Conservation (phyloP, 768 basidiomycete species). For the Tulasnella sp. region DNA sequence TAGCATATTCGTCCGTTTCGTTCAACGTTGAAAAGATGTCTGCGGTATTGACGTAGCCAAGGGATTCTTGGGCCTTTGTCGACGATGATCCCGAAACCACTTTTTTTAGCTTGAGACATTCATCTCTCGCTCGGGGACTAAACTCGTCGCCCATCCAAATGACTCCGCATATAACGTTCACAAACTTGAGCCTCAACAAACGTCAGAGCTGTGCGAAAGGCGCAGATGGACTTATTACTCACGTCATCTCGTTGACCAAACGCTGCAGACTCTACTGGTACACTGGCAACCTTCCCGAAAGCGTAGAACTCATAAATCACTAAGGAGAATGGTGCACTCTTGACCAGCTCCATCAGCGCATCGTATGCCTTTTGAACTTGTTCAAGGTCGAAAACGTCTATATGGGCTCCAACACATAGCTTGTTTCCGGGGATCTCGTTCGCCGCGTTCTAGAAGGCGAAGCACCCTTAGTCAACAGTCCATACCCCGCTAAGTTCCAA, state of each 20-base stretch:
- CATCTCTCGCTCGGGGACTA: background rate
- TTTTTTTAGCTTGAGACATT: background rate
- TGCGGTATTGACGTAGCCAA: background rate
- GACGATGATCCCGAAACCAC: background rate
- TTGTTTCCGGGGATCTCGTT: conserved; percentile 3
- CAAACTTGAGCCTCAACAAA: background rate
- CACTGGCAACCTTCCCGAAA: background rate
- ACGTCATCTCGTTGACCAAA: conserved; percentile 4
- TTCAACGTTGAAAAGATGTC: background rate
- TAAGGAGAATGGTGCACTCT: background rate
- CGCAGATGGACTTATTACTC: background rate
- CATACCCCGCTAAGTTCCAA: background rate
- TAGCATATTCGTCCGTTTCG: conserved; percentile 13
- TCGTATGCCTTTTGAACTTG: conserved; percentile 1
- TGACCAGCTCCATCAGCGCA: background rate
- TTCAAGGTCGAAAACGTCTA: conserved; percentile 4
- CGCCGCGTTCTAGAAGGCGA: background rate
- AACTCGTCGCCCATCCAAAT: background rate
- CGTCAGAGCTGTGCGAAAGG: background rate
- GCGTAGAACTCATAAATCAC: conserved; percentile 7
- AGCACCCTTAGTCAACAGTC: background rate
- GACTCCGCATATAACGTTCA: background rate
- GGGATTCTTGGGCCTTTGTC: background rate
- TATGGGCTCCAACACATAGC: background rate
- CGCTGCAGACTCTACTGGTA: conserved; percentile 13